A percentile compares a stretch with the other conserved stretches of the same genome.
These are phyloP conservation scores for Cytospora paraplurivora DNA, from an alignment of 2,329 filamentous ascomycete species.

Conservation along the genomic window DNA sequence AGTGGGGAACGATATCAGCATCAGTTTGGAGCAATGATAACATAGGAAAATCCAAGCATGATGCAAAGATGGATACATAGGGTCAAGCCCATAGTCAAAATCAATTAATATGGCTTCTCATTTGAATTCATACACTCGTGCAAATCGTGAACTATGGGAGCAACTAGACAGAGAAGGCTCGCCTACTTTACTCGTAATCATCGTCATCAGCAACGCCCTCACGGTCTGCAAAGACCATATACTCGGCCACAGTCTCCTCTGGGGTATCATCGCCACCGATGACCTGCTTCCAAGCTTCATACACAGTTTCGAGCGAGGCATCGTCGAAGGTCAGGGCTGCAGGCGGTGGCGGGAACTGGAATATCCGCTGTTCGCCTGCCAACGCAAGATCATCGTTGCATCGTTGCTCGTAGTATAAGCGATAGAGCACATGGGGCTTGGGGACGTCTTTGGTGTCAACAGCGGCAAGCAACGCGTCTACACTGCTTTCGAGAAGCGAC, in stretches of 20 bases:
- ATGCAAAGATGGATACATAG: neutral
- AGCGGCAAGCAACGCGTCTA: conserved; percentile 45
- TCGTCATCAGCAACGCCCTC: conserved; percentile 63
- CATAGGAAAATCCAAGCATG: neutral
- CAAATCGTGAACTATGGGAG: conserved; percentile 15
- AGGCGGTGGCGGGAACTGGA: conserved; percentile 60
- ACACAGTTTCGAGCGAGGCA: conserved; percentile 64
- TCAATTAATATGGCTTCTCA: conserved; percentile 29
- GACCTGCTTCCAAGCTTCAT: conserved; percentile 68
- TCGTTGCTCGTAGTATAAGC: conserved; percentile 58
- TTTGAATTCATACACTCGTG: conserved; percentile 30
- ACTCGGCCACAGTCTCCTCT: conserved; percentile 51
- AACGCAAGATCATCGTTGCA: neutral
- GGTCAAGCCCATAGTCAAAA: neutral
- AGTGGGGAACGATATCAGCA: conserved; percentile 10
- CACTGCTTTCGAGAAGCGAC: conserved; percentile 42
- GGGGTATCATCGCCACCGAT: conserved; percentile 48
- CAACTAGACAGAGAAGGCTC: neutral
- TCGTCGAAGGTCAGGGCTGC: conserved; percentile 77
- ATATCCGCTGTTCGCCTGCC: conserved; percentile 45
- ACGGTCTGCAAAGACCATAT: conserved; percentile 79
- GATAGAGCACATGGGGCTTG: conserved; percentile 47
- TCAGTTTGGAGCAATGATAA: neutral
- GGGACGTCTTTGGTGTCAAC: conserved; percentile 33
- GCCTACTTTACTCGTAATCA: conserved; percentile 45